Evolutionary conservation across 108 stramenopile species (phyloP), one percentile per base, ranked within the genome.

Genomic region (Cyclotella baltica): DNA sequence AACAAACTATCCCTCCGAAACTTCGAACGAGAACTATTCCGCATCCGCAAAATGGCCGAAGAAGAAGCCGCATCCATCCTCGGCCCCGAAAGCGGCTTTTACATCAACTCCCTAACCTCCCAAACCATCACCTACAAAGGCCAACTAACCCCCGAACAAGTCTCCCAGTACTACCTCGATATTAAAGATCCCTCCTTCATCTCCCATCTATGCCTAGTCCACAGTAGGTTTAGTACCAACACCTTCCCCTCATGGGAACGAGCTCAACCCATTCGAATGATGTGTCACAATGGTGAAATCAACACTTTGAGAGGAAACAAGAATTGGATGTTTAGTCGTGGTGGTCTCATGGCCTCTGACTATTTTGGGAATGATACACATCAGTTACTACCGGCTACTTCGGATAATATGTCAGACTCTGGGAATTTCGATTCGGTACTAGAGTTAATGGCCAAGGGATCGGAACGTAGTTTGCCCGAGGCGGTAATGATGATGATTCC

Each of bases 251-350:
- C 90, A 3, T 98, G 97, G 97, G 94, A 95, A 81, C 89, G 96
- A 67, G 97, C 97, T 31, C 97, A 98, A 78, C 97, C 97, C 67
- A 93, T 96, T 74, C 95, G 97, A 40, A 96, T 96, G 94, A 96
- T 98, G 94, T 96, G 96, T 71, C 97, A 98, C 90, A 98, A 98
- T 87, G 97, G 97, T 8, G 97, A 98, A 81, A 97, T 98, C 88
- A 98, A 98, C 76, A 98, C 97, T 15, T 88, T 98, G 20, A 87
- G 95, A 16, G 97, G 97, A 66, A 98, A 98, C 85, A 98, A 97
- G 81, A 98, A 98, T 73, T 98, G 98, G 98, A 98, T 98, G 97
- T 94, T 96, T 84, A 87, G 88, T 72, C 95, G 98, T 35, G 96
- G 94, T 23, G 96, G 96, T 50, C 89, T 98, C 74, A 97, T 99